Evolutionary conservation across 2,329 filamentous ascomycete genomes (phyloP).

Genomic region (Cordyceps militaris): DNA sequence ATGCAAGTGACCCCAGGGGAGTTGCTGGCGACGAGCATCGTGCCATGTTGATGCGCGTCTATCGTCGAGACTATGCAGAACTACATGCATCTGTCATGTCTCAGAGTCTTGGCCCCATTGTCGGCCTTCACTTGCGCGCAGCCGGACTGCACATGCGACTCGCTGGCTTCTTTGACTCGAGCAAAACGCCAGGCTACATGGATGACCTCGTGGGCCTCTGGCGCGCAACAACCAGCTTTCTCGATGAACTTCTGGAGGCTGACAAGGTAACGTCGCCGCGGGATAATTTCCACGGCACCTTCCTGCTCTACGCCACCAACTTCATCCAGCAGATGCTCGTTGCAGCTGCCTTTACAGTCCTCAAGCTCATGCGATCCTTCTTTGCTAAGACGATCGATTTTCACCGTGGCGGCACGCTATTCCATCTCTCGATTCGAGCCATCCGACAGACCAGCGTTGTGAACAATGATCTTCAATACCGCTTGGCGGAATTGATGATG

Average conservation of each 20-base stretch:
- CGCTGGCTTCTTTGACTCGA: conserved; percentile 75
- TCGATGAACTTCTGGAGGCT: conserved; percentile 56
- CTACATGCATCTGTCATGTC: conserved; percentile 55
- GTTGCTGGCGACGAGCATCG: conserved; percentile 61
- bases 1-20: conserved; percentile 64
- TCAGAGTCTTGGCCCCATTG: conserved; percentile 49
- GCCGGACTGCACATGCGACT: conserved; percentile 69
- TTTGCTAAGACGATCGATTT: conserved; percentile 68
- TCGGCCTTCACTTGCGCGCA: conserved; percentile 62
- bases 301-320: conserved; percentile 61
- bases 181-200: conserved; percentile 62
- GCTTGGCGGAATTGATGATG: conserved; percentile 76
- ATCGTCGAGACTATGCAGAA: conserved; percentile 57
- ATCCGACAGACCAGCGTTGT: conserved; percentile 68
- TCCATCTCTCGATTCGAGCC: conserved; percentile 62
- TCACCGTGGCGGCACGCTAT: conserved; percentile 58
- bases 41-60: conserved; percentile 59
- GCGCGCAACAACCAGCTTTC: conserved; percentile 61
- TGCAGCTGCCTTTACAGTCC: conserved; percentile 68
- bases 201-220: conserved; percentile 71
- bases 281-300: conserved; percentile 41
- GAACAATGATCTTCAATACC: conserved; percentile 72
- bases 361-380: conserved; percentile 72
- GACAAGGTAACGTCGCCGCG: conserved; percentile 40
- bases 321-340: conserved; percentile 82